phyloP scores from a whole-genome alignment of 2,329 filamentous ascomycete genomes.

The Rhinocladiella mackenziei region DNA sequence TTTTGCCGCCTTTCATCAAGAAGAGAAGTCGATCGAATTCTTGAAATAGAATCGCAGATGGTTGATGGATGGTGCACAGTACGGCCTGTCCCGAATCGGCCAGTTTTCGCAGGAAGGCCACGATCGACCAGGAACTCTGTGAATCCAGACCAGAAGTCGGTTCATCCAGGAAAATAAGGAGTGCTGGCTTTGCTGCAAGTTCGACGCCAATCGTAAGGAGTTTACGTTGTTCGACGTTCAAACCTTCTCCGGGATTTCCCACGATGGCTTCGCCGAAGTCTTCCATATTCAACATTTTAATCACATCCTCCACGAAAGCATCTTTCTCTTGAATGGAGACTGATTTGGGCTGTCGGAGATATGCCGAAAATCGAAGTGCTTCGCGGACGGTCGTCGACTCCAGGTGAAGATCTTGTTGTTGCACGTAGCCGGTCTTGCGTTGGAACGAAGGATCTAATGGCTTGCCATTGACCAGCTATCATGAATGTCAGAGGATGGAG shows the following conservation, averaged over 20 bases:
- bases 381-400: conserved; percentile 61
- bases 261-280: conserved; percentile 85
- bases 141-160: conserved; percentile 60
- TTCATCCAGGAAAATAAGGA: conserved; percentile 65
- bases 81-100: conserved; percentile 50
- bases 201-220: conserved; percentile 90
- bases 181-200: conserved; percentile 63
- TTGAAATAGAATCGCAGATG: conserved; percentile 51
- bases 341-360: conserved; percentile 75
- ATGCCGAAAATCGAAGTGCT: conserved; percentile 76
- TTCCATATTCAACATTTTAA: conserved; percentile 81
- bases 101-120: conserved; percentile 56
- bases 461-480: conserved; percentile 55
- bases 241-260: conserved; percentile 76
- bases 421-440: conserved; percentile 63
- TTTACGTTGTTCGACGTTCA: conserved; percentile 60
- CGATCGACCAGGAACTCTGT: conserved; percentile 62
- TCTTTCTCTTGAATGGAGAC: conserved; percentile 70
- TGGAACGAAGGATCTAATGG: conserved; percentile 57
- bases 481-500: conserved; percentile 2
- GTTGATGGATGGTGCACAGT: conserved; percentile 55
- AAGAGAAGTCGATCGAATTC: conserved; percentile 70
- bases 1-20: conserved; percentile 69
- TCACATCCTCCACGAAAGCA: conserved; percentile 81
- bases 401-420: conserved; percentile 65